A percentile compares a stretch with the other conserved stretches of the same genome.
Evolutionary conservation across 257 asterid genomes (phyloP).

Genomic region (Asclepias syriaca): DNA sequence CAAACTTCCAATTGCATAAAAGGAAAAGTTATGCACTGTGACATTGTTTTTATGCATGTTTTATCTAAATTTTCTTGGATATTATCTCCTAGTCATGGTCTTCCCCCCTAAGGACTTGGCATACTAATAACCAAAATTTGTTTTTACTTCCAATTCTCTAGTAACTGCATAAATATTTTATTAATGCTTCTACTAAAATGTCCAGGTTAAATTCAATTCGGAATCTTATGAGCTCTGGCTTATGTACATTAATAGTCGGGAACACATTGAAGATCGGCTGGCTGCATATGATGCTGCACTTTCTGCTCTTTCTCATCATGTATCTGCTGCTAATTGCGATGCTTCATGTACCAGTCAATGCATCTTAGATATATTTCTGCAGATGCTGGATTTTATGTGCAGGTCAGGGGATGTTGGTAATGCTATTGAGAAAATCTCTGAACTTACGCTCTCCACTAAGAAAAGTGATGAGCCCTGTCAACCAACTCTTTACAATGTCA

Average conservation of each 20-base stretch:
- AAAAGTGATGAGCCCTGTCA: constrained; percentile 20
- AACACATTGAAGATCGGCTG: constrained; percentile 31
- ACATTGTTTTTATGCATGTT: neutral
- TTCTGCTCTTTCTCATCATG: constrained; percentile 23
- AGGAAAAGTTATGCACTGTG: neutral
- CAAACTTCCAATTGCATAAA: neutral
- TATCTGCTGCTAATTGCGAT: constrained; percentile 20
- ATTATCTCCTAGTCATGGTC: neutral
- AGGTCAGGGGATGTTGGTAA: constrained; percentile 34
- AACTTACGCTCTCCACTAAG: constrained; percentile 23
- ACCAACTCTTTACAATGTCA: constrained; percentile 23
- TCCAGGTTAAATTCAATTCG: constrained; percentile 32
- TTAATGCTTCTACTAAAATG: neutral
- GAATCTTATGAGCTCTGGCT: constrained; percentile 47
- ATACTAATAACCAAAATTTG: neutral
- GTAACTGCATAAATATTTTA: neutral
- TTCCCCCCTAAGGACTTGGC: neutral
- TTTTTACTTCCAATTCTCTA: neutral
- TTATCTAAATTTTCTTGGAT: neutral
- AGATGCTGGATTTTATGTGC: constrained; percentile 40
- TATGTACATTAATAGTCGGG: constrained; percentile 39
- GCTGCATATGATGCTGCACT: constrained; percentile 45
- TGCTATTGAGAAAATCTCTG: constrained; percentile 36
- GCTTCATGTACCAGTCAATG: constrained; percentile 25
- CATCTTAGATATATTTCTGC: constrained; percentile 42